Base-by-base conservation (phyloP, 768 basidiomycete species). In the Psilocybe tampanensis region DNA sequence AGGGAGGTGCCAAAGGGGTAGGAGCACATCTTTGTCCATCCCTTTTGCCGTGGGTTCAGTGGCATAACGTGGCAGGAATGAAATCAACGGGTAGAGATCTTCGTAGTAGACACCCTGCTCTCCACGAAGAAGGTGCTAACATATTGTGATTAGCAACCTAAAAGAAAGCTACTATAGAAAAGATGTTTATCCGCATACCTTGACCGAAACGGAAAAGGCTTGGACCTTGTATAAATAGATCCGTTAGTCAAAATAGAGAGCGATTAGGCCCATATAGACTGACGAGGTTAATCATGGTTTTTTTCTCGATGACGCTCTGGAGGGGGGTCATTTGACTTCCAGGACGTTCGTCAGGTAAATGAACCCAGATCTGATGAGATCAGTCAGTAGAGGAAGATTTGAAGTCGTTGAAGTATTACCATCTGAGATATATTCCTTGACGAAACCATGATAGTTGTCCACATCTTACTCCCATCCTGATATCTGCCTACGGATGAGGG, bases 51-150 rank as follows among this genome's bases (percentile, higher is more conserved):
- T 52, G 36, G 44, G 47, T 12, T 29, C 58, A 58, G 72, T 74
- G 17, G 79, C 78, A 61, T 84, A 84, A 22, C 83, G 82, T 6
- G 88, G 89, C 1, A 90, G 78, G 72, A 85, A 84, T 62, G 80
- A 84, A 52, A 90, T 76, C 45, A 90, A 75, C 11, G 85, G 83
- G 64, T 87, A 92, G 21, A 91, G 77, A 64, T 91, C 89, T 39
- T 86, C 77, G 65, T 89, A 90, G 73, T 85, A 92, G 5, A 86
- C 79, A 1, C 90, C 88, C 13, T 77, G 70, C 67, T 90, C 90
- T 7, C 80, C 83, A 34, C 89, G 84, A 12, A 92, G 81, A 67
- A 83, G 79, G 57, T 88, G 86, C 83, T 86, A 26, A 6, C 5
- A 29, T 15, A 8, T 39, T n/a, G n/a, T 13, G 36, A 5, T 8